Percentiles rank a stretch among this genome's conserved stretches.
Evolutionary conservation across 2,329 filamentous ascomycete species (phyloP).

Genomic region (Sclerotiophoma versabilis): DNA sequence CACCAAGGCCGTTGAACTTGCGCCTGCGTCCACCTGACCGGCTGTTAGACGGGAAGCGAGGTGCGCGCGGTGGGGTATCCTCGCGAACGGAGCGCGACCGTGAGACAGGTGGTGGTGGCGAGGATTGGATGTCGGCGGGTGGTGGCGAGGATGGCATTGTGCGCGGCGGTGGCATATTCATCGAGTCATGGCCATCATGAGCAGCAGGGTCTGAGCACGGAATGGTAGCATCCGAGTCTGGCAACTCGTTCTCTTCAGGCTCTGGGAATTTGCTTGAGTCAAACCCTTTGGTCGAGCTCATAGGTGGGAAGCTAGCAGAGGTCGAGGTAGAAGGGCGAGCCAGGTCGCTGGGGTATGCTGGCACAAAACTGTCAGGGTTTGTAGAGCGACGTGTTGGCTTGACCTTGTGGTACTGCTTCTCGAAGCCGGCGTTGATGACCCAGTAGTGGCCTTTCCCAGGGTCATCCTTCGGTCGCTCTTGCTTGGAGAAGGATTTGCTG

Average conservation of each 20-base stretch:
- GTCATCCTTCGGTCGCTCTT: conserved; percentile 94
- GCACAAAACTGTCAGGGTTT: conserved; percentile 50
- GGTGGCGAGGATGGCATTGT: conserved; percentile 72
- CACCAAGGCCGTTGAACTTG: conserved; percentile 81
- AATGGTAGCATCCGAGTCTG: conserved; percentile 60
- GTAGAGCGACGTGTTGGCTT: conserved; percentile 69
- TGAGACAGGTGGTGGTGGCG: conserved; percentile 86
- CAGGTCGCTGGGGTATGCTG: conserved; percentile 42
- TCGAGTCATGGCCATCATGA: conserved; percentile 55
- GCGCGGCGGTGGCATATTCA: conserved; percentile 54
- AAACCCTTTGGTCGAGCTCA: conserved; percentile 53
- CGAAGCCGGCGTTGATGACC: conserved; percentile 89
- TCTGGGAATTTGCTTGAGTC: conserved; percentile 60
- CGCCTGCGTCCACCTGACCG: conserved; percentile 73
- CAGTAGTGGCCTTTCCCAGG: conserved; percentile 98
- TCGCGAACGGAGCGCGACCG: conserved; percentile 63
- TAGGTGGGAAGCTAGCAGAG: conserved; percentile 42
- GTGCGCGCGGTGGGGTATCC: conserved; percentile 77
- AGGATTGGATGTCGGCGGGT: conserved; percentile 79
- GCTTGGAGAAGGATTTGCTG: conserved; percentile 96
- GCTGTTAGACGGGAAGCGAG: conserved; percentile 68
- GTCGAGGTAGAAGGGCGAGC: conserved; percentile 51
- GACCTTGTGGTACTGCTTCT: conserved; percentile 87
- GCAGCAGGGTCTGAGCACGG: conserved; percentile 59
- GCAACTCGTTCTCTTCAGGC: conserved; percentile 55